Base-by-base conservation (phyloP, 192 early-diverging fungal species). In the Rhizophagus sp. region DNA sequence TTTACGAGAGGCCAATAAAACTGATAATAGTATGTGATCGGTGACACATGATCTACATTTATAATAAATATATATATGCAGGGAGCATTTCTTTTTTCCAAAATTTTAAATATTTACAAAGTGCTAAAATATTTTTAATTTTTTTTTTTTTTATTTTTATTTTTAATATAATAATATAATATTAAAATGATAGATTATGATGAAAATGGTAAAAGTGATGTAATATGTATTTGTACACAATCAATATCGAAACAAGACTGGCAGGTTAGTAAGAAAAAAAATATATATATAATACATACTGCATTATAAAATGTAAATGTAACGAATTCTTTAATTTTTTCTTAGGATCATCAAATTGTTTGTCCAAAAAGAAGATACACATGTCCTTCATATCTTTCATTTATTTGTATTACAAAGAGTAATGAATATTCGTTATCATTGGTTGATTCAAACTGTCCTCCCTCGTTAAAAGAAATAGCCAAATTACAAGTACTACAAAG, bases 401-500 rank as follows among this genome's bases (percentile, higher is more conserved):
- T 41, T 69, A 22, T 69, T 36, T n/a, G 34, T 41, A 19, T 9
- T 41, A 9, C 34, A 8, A 9, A 41, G 3, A 30, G 24, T 22
- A 19, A 69, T 22, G 67, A 39, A 22, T 69, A 33, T 22, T 69
- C 34, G 24, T 19, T 39, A 36, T 22, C 67, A 22, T 69, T 69
- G 19, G 36, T 69, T 69, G 67, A 69, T 36, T 69, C 67, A 8
- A 69, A 69, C n/a, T 69, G 67, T 69, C 33, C 67, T 36, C 67
- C 6, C 5, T 36, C 67, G 10, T 8, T 69, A 36, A 69, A 69
- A 69, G 67, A 69, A 69, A 36, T 69, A 17, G 17, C 67, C 3
- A 69, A 69, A 36, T 33, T 36, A 36, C 36, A 69, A 36, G 34
- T 69, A 36, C n/a, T 69, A 27, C 4, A 22, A 36, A 69, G 67